Conservation (phyloP, 495 filamentous ascomycete genomes). For the Cudoniella acicularis region DNA sequence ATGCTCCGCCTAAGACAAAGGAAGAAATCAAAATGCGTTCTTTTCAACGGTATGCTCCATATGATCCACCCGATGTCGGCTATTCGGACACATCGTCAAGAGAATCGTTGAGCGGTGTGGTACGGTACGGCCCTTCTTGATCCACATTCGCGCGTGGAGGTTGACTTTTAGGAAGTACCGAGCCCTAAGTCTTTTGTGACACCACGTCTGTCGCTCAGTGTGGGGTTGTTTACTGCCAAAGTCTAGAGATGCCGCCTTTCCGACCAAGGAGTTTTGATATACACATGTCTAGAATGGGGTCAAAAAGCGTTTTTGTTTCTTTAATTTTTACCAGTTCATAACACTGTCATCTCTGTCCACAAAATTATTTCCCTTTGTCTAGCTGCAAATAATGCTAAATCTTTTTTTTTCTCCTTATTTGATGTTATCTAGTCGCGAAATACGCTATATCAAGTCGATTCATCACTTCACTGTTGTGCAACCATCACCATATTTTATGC, state of each 20-base stretch:
- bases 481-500: background rate
- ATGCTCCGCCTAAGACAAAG: background rate
- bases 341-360: no score
- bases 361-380: no score
- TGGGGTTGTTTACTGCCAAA: background rate
- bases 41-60: background rate
- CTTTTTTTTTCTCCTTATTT: no score
- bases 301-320: no score
- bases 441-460: background rate
- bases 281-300: no score
- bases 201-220: background rate
- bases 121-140: background rate
- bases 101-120: background rate
- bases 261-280: no score
- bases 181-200: background rate
- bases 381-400: background rate
- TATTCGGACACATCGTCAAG: background rate
- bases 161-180: background rate
- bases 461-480: background rate
- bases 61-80: background rate
- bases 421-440: no score
- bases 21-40: background rate
- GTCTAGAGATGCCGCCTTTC: background rate
- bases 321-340: no score
- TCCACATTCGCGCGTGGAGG: background rate